phyloP scores from a whole-genome alignment of 768 basidiomycete genomes.

The Tricholoma bakamatsutake region DNA sequence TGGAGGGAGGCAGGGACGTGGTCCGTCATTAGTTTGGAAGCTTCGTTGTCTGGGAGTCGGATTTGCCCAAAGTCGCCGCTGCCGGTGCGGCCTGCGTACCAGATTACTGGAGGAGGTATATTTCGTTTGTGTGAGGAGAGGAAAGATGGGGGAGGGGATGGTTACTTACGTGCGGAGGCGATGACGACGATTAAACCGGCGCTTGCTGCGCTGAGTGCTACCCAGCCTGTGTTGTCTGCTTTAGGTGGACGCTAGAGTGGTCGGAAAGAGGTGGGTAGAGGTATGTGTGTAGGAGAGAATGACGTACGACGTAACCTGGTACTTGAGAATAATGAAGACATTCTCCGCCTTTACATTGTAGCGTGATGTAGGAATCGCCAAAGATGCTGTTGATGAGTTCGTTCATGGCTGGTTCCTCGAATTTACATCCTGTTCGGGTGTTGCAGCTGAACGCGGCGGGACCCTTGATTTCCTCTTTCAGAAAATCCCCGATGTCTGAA shows the following conservation, averaged over 20 bases:
- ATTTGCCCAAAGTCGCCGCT: conserved; percentile 67
- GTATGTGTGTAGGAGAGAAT: too few species aligned
- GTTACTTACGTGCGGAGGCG: conserved; percentile 47
- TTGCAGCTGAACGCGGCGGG: conserved; percentile 84
- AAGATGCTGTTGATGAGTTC: conserved; percentile 90
- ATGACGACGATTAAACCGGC: conserved; percentile 72
- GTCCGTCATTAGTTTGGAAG: conserved; percentile 83
- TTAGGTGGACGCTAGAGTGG: conserved; percentile 58
- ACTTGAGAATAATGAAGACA: conserved; percentile 92
- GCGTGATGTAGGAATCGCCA: conserved; percentile 84
- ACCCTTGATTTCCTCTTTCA: conserved; percentile 84
- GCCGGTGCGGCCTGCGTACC: conserved; percentile 83
- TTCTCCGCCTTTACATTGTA: conserved; percentile 85
- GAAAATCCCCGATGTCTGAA: conserved; percentile 89
- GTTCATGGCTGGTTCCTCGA: conserved; percentile 98
- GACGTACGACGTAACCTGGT: conserved; percentile 78
- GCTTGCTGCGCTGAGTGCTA: conserved; percentile 78
- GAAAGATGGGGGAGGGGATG: background rate
- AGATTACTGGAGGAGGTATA: conserved; percentile 47
- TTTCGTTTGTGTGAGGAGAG: background rate
- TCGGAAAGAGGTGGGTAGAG: background rate
- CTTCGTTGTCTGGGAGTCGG: conserved; percentile 75
- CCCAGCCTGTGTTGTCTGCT: conserved; percentile 77
- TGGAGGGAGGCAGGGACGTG: conserved; percentile 94
- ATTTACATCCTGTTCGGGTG: conserved; percentile 68